Percentiles rank a stretch among this genome's conserved stretches.
phyloP scores from a whole-genome alignment of 2,329 filamentous ascomycete genomes.

The Camillea tinctor region DNA sequence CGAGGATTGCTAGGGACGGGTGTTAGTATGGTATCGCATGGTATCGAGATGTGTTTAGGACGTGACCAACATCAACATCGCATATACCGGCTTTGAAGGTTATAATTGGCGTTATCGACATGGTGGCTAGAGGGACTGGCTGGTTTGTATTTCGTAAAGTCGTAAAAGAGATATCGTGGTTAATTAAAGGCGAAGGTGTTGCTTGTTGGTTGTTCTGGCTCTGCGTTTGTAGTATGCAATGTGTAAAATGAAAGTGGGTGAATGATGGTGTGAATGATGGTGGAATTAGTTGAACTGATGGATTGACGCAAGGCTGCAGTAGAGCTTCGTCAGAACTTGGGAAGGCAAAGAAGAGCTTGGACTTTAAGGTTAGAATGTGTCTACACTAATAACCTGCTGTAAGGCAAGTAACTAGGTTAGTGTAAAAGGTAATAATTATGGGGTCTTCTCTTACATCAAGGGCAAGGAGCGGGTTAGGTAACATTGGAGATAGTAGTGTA shows the following conservation, averaged over 20 bases:
- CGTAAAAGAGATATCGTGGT: background rate
- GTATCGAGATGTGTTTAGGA: conserved; percentile 2
- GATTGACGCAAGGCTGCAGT: conserved; percentile 27
- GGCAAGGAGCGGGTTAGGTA: no score
- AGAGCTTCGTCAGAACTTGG: conserved; percentile 30
- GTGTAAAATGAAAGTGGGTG: no score
- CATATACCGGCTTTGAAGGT: conserved; percentile 96
- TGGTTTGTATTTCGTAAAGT: background rate
- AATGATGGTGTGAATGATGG: no score
- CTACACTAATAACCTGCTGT: conserved; percentile 4
- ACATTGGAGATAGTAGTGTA: no score
- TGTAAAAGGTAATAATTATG: no score
- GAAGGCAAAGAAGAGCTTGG: conserved; percentile 7
- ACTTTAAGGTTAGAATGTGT: conserved; percentile 3
- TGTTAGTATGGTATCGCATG: conserved; percentile 18
- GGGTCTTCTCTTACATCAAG: no score
- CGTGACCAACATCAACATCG: conserved; percentile 71
- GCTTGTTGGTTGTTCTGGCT: background rate
- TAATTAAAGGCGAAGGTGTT: background rate
- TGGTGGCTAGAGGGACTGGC: conserved; percentile 39
- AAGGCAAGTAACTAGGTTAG: no score
- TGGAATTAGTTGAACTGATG: no score
- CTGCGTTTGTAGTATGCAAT: conserved; percentile 2
- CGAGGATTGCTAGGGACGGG: conserved; percentile 21
- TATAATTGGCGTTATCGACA: conserved; percentile 84